Evolutionary conservation across 495 filamentous ascomycete genomes (phyloP).

Genomic region (Xylaria flabelliformis): DNA sequence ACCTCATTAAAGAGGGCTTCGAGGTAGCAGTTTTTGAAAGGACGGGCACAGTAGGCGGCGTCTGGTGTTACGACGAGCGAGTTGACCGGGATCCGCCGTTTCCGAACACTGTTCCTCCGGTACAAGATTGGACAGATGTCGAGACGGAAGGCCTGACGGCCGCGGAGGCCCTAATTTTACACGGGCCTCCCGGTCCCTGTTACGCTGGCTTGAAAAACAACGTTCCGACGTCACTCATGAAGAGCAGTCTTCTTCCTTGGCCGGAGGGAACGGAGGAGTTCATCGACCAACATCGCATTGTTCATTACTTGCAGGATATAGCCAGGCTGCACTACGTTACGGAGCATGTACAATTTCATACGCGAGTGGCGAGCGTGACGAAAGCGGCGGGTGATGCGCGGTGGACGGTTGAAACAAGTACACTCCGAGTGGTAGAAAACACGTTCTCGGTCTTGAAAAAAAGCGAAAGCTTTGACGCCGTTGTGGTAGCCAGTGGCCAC

Average conservation of each 20-base stretch:
- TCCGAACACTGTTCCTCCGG: slow-evolving; percentile 55
- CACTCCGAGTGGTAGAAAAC: slow-evolving; percentile 35
- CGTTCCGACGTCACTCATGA: slow-evolving; percentile 66
- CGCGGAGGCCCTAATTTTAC: slow-evolving; percentile 32
- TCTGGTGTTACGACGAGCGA: slow-evolving; percentile 71
- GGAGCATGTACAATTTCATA: slow-evolving; percentile 58
- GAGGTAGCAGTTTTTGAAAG: slow-evolving; percentile 71
- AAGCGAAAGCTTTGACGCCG: slow-evolving; percentile 58
- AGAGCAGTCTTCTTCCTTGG: slow-evolving; percentile 65
- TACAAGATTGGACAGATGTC: slow-evolving; percentile 42
- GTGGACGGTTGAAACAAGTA: slow-evolving; percentile 59
- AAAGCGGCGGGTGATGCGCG: slow-evolving; percentile 48
- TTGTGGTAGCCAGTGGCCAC: slow-evolving; percentile 65
- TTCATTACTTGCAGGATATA: slow-evolving; percentile 65
- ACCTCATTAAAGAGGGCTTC: slow-evolving; percentile 65
- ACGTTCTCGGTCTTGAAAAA: slow-evolving; percentile 35
- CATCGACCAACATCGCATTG: slow-evolving; percentile 61
- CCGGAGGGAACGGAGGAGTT: slow-evolving; percentile 62
- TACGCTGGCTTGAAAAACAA: slow-evolving; percentile 71
- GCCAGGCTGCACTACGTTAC: slow-evolving; percentile 57
- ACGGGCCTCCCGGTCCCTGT: slow-evolving; percentile 49
- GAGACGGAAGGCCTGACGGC: slow-evolving; percentile 35
- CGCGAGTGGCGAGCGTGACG: slow-evolving; percentile 60
- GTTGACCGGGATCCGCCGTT: slow-evolving; percentile 63
- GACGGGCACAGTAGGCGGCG: slow-evolving; percentile 61